phyloP scores from a whole-genome alignment of 2,329 filamentous ascomycete species.

The Xylariaceae sp. region DNA sequence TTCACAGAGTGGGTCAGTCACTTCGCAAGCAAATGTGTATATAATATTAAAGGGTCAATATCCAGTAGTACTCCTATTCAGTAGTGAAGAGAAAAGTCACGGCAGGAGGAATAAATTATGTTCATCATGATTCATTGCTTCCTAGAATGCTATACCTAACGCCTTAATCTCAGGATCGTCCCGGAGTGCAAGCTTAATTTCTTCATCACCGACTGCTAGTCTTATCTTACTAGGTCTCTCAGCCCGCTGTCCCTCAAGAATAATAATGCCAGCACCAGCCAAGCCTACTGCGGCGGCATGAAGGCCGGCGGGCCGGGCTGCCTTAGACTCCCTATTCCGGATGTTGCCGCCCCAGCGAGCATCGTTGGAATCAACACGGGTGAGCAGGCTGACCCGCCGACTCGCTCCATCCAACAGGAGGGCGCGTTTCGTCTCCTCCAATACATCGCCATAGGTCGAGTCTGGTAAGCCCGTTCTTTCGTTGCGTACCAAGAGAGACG shows the following conservation, averaged over 20 bases:
- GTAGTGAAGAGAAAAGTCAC: background rate
- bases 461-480: conserved; percentile 86
- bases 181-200: conserved; percentile 84
- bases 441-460: conserved; percentile 85
- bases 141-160: conserved; percentile 65
- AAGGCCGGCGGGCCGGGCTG: conserved; percentile 49
- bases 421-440: conserved; percentile 82
- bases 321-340: conserved; percentile 34
- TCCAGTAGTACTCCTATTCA: background rate
- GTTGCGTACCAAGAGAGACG: conserved; percentile 78
- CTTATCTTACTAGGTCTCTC: conserved; percentile 89
- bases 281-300: conserved; percentile 80
- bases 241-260: conserved; percentile 79
- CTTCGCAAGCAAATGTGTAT: conserved; percentile 6
- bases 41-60: background rate
- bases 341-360: conserved; percentile 38
- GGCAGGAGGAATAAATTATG: background rate
- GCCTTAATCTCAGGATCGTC: conserved; percentile 88
- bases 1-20: background rate
- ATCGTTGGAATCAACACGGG: conserved; percentile 23
- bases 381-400: conserved; percentile 66
- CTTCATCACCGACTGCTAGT: conserved; percentile 86
- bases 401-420: conserved; percentile 65
- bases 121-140: conserved; percentile 15
- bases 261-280: conserved; percentile 85